Percentiles rank a stretch among this genome's conserved stretches.
Conservation (phyloP, 1,139 yeast species). For the Hyphopichia khmerensis region DNA sequence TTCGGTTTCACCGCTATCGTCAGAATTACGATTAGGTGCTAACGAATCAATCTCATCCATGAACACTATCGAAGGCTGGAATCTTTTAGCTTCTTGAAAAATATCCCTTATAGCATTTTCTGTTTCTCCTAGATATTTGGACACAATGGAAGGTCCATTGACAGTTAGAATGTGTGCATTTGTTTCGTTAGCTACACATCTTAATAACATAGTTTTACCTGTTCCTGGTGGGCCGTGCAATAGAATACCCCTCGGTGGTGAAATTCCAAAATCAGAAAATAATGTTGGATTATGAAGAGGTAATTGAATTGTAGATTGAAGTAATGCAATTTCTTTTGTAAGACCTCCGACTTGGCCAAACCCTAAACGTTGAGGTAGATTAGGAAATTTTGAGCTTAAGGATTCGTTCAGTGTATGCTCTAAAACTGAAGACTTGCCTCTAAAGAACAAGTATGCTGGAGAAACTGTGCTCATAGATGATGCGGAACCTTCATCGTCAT, state of each 20-base stretch:
- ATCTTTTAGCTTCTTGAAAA: conserved; percentile 78
- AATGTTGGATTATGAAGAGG: conserved; percentile 79
- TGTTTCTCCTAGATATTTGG: conserved; percentile 91
- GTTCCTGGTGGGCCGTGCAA: conserved; percentile 98
- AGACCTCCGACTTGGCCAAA: conserved; percentile 79
- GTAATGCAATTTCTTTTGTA: conserved; percentile 54
- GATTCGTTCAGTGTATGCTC: conserved; percentile 14
- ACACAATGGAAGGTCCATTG: conserved; percentile 88
- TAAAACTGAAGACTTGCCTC: conserved; percentile 32
- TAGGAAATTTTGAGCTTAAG: conserved; percentile 30
- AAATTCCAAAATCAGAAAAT: conserved; percentile 81
- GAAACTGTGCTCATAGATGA: conserved; percentile 22
- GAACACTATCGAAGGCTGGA: conserved; percentile 82
- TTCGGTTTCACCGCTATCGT: conserved; percentile 88
- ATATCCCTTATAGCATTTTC: conserved; percentile 80
- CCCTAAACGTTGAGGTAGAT: conserved; percentile 38
- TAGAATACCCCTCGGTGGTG: conserved; percentile 87
- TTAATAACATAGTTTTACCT: conserved; percentile 87
- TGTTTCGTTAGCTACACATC: conserved; percentile 71
- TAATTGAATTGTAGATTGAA: conserved; percentile 70
- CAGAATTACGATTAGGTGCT: conserved; percentile 78
- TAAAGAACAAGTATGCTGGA: conserved; percentile 46
- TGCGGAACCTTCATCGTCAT: conserved; percentile 10
- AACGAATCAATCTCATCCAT: conserved; percentile 92
- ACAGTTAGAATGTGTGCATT: conserved; percentile 82